A percentile compares a stretch with the other conserved stretches of the same genome.
Evolutionary conservation across 768 basidiomycete species (phyloP).

Genomic region (Lactarius pseudohatsudake): DNA sequence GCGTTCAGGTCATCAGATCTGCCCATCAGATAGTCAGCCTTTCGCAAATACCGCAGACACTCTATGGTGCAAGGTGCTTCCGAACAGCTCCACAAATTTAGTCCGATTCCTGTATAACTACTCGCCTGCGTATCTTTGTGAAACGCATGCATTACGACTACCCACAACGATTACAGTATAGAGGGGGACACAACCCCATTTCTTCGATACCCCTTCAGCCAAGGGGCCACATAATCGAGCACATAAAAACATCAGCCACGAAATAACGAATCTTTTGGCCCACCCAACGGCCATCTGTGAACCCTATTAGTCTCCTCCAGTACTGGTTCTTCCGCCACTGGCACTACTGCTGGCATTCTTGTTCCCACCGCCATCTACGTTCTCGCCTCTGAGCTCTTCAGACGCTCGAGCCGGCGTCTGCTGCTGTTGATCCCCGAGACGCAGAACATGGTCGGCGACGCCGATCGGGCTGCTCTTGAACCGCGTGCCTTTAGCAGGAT

Average conservation of each 20-base stretch:
- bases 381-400: neutral
- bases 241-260: neutral
- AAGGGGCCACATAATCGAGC: neutral
- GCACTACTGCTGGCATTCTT: neutral
- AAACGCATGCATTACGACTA: no score
- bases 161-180: neutral
- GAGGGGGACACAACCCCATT: neutral
- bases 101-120: no score
- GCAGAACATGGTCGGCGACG: slow-evolving; percentile 49
- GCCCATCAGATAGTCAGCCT: no score
- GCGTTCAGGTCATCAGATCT: no score
- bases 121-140: no score
- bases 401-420: slow-evolving; percentile 23
- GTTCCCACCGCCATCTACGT: neutral
- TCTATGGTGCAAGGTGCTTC: no score
- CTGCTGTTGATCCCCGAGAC: slow-evolving; percentile 19
- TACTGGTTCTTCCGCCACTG: neutral
- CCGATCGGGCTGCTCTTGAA: slow-evolving; percentile 78
- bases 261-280: neutral
- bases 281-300: neutral
- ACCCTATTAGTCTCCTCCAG: neutral
- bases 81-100: no score
- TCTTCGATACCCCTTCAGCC: neutral
- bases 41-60: no score
- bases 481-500: slow-evolving; percentile 47